Base-by-base conservation (phyloP, 768 basidiomycete genomes). In the Rhodotorula paludigena region DNA sequence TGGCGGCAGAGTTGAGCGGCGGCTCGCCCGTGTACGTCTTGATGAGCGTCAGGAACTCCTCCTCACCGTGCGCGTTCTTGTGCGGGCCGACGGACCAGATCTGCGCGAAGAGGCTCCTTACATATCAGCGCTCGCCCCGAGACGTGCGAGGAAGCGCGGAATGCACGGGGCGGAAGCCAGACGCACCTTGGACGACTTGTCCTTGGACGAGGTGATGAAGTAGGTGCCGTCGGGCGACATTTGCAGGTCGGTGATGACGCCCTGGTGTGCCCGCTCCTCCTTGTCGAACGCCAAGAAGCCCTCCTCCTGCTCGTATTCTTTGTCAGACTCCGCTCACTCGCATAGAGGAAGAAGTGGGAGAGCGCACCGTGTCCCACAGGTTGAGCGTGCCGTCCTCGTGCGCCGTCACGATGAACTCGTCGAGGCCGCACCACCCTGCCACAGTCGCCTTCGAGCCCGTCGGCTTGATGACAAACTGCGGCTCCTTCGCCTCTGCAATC, bases 341-440 rank as follows among this genome's bases (percentile, higher is more conserved):
- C 5, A 15, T 18, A 39, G 3, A 15, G 25, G 23, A 38, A 42
- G n/a, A 18, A 28, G 47, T 21, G 42, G 10, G 18, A 39, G 21
- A 68, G n/a, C 66, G 61, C 55, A 72, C 71, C 35, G 87, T 85
- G 75, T 97, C 90, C 81, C 92, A 98, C 47, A 96, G 82, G 14
- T 90, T 88, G 42, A 97, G 84, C 77, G 94, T 97, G 25, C 96
- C 96, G 49, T 90, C 91, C 80, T 97, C 93, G 80, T 99, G 96
- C 10, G 92, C 94, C 5, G 92, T 94, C 66, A 98, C 81, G 78
- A 99, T 87, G 69, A 88, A 78, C 47, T 87, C 84, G 32, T 88
- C 86, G 20, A 83, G 82, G 57, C 87, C 84, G 8, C 90, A 88
- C 79, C 96, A 98, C 9, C 90, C 87, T 77, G 91, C 93, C 47